Conservation (phyloP, 352 stramenopile genomes). For the Phytophthora brassicae region DNA sequence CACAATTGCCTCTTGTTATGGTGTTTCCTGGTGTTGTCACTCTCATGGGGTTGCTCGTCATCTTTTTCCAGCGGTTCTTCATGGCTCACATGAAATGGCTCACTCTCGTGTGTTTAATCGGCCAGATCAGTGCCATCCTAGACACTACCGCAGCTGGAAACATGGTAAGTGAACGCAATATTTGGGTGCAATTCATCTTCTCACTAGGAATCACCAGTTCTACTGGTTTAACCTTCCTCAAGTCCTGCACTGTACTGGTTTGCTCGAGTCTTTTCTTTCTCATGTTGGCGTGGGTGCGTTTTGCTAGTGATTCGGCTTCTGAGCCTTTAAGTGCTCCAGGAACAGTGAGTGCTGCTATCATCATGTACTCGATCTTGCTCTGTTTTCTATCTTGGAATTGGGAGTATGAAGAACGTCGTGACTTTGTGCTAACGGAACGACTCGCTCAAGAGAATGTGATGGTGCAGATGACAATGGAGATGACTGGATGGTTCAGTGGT, state of each 20-base stretch:
- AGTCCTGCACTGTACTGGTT: conserved; percentile 57
- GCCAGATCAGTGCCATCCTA: conserved; percentile 70
- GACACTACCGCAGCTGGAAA: conserved; percentile 77
- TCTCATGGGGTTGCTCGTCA: conserved; percentile 70
- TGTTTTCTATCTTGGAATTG: conserved; percentile 85
- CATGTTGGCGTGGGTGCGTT: conserved; percentile 72
- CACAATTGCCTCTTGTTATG: conserved; percentile 69
- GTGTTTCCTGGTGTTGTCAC: conserved; percentile 83
- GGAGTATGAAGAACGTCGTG: conserved; percentile 87
- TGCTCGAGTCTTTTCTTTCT: conserved; percentile 77
- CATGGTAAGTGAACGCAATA: conserved; percentile 77
- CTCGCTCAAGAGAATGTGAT: conserved; percentile 86
- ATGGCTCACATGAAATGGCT: conserved; percentile 53
- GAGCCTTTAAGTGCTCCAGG: conserved; percentile 64
- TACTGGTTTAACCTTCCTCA: conserved; percentile 72
- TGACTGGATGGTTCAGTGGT: conserved; percentile 87
- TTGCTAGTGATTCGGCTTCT: conserved; percentile 22
- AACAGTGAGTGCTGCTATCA: conserved; percentile 68
- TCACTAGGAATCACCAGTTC: conserved; percentile 82
- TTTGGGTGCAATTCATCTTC: conserved; percentile 89
- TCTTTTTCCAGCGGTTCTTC: conserved; percentile 64
- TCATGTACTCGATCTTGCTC: conserved; percentile 81
- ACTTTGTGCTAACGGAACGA: conserved; percentile 80
- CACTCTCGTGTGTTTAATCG: conserved; percentile 65
- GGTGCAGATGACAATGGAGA: conserved; percentile 89